phyloP scores from a whole-genome alignment of 1,139 yeast species.

The Hansenula sp. region DNA sequence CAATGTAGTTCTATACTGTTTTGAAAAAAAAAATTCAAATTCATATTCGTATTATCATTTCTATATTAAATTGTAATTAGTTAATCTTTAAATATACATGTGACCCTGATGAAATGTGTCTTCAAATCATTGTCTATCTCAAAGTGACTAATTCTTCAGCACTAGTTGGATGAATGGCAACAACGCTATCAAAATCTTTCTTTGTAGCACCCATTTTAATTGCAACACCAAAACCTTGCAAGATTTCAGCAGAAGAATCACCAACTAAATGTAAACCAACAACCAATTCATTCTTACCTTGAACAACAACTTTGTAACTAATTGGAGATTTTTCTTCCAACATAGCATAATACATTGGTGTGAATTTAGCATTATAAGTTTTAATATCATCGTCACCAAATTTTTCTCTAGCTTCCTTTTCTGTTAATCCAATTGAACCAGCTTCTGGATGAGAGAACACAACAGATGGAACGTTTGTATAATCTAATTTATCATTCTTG shows the following conservation, averaged over 20 bases:
- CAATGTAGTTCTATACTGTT: too few species aligned
- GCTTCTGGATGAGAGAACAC: constrained; percentile 97
- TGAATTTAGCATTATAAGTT: constrained; percentile 77
- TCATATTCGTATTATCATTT: too few species aligned
- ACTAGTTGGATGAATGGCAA: constrained; percentile 97
- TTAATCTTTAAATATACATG: too few species aligned
- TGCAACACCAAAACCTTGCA: constrained; percentile 98
- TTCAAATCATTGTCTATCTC: constrained; percentile 33
- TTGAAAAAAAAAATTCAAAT: too few species aligned
- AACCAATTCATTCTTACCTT: constrained; percentile 84
- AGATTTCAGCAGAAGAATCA: constrained; percentile 82
- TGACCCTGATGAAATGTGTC: too few species aligned
- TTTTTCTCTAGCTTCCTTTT: constrained; percentile 68
- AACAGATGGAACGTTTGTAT: constrained; percentile 82
- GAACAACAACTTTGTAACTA: constrained; percentile 74
- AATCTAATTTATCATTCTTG: constrained; percentile 74
- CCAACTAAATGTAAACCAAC: constrained; percentile 95
- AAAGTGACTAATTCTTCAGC: constrained; percentile 97
- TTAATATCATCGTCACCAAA: constrained; percentile 82
- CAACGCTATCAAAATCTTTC: constrained; percentile 89
- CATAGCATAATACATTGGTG: constrained; percentile 93
- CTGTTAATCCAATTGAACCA: constrained; percentile 86
- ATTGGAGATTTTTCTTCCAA: constrained; percentile 83
- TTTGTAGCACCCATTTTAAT: constrained; percentile 98
- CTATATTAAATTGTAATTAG: too few species aligned